Base-by-base conservation (phyloP, 2,329 filamentous ascomycete genomes). In the Diaporthe humulicola region DNA sequence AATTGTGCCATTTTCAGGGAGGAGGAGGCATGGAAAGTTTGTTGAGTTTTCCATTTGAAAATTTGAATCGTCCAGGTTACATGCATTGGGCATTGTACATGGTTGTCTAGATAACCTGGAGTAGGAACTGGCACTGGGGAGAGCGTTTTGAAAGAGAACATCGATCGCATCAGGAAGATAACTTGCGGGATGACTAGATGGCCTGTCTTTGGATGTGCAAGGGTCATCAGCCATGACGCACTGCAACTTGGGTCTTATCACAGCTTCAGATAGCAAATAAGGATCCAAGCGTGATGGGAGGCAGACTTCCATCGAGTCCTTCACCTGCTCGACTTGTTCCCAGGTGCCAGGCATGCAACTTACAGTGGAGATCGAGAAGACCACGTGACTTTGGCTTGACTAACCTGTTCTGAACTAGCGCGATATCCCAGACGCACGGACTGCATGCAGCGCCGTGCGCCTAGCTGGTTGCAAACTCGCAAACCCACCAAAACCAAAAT, bases 401-500 rank as follows among this genome's bases (percentile, higher is more conserved):
- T 25, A 28, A 1, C 42, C 52, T 9, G 19, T 30, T 38, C 22
- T 14, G 36, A 36, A 30, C 56, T 74, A 74, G 66, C 48, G 45
- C 28, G 12, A 0, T 0, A 1, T n/a, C 2, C 1, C 0, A 40
- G 15, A 30, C 33, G 64, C 64, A 69, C 64, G 33, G 64, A 40
- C 64, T 54, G 45, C 48, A 54, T 1, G 15, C 19, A 17, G 33
- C 22, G 28, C 48, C 38, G 64, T 69, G 64, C 64, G 48, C 48
- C 30, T 33, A 67, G 33, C 64, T 52, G 7, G 14, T 33, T 40
- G 64, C 64, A 54, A 67, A 69, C 57, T 72, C 45, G 70, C 70
- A 72, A 72, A 72, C 70, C 70, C 70, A 72, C 70, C 70, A 72
- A 67, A 75, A 58, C 69, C 73, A 74, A 72, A 73, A 75, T 64